Evolutionary conservation across 345 rosid genomes (phyloP).

Genomic region (Salix arbutifolia): DNA sequence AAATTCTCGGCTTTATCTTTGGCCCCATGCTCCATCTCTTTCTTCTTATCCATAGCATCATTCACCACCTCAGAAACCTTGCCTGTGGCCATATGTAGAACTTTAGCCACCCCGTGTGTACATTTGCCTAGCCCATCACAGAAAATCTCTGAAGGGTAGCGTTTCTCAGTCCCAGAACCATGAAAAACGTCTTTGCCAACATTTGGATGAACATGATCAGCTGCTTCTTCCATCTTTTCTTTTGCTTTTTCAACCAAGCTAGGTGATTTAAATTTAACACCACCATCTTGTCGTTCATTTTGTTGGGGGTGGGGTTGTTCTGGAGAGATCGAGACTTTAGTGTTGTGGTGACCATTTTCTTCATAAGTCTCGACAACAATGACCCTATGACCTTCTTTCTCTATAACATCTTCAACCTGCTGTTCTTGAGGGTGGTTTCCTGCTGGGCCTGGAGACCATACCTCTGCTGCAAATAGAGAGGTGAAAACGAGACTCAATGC

Average conservation of each 20-base stretch:
- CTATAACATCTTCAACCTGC: constrained; percentile 36
- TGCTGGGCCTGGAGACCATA: constrained; percentile 48
- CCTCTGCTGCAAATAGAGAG: constrained; percentile 51
- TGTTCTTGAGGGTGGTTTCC: not conserved
- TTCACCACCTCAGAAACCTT: constrained; percentile 10
- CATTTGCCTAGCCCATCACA: constrained; percentile 65
- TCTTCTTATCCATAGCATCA: not conserved
- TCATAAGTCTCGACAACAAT: constrained; percentile 65
- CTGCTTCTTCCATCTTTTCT: constrained; percentile 18
- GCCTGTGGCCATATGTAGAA: constrained; percentile 42
- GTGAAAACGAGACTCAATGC: constrained; percentile 46
- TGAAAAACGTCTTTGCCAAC: constrained; percentile 29
- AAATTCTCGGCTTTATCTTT: constrained; percentile 17
- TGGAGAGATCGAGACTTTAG: constrained; percentile 57
- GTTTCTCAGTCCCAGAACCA: not conserved
- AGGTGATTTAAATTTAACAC: not conserved
- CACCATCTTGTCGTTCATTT: not conserved
- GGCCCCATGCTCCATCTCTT: constrained; percentile 18
- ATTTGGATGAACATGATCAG: constrained; percentile 13
- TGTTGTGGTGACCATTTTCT: constrained; percentile 49
- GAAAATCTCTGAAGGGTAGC: constrained; percentile 40
- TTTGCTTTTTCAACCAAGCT: constrained; percentile 5
- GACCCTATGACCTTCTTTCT: constrained; percentile 62
- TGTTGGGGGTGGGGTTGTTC: not conserved
- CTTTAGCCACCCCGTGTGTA: constrained; percentile 40